Evolutionary conservation across 225 moss, liverwort and hornwort species (phyloP), one percentile per base, ranked within the genome.

Genomic region (Polytrichum commune): DNA sequence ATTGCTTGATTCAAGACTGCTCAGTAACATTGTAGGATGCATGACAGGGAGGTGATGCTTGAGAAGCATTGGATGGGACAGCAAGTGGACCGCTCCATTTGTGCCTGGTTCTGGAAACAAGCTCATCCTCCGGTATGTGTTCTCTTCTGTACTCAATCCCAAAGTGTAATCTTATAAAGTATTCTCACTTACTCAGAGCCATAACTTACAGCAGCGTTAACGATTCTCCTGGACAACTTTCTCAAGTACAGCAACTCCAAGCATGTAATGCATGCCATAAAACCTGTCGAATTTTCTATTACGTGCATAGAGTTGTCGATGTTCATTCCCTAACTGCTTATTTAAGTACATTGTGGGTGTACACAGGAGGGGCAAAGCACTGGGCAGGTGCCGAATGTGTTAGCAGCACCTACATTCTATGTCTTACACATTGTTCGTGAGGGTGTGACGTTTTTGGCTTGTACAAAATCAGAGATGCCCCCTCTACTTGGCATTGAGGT

Each of bases 401-500:
- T 99, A 28, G 95, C 98, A 38, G 90, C 98, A 26, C 98, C 98
- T 70, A 90, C 95, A 0, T 89, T 86, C 78, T 99, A 99, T 75
- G 83, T 99, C 58, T 68, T 99, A 24, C 88, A 93, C 64, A 89
- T 99, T 72, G 83, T 90, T 64, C 93, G 98, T 63, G 93, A 95
- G 27, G 86, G 90, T 5, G 89, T 99, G 13, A 99, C 95, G 19
- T 93, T 99, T 68, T 83, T 99, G 75, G 95, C 93, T 27, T 95
- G 95, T 84, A 79, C 93, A 6, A 93, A 90, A 33, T 86, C 98
- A 62, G 95, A 99, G 76, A 93, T 99, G 98, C 91, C 89, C 67
- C 98, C 98, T 46, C 84, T 99, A 73, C 95, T 99, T 65, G 98
- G 88, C 65, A 93, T 95, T 83, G 98, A 98, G 95, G 97, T 98